These are phyloP conservation scores for Aspergillus neotritici DNA, from an alignment of 2,329 filamentous ascomycete genomes.

Conservation along the genomic window DNA sequence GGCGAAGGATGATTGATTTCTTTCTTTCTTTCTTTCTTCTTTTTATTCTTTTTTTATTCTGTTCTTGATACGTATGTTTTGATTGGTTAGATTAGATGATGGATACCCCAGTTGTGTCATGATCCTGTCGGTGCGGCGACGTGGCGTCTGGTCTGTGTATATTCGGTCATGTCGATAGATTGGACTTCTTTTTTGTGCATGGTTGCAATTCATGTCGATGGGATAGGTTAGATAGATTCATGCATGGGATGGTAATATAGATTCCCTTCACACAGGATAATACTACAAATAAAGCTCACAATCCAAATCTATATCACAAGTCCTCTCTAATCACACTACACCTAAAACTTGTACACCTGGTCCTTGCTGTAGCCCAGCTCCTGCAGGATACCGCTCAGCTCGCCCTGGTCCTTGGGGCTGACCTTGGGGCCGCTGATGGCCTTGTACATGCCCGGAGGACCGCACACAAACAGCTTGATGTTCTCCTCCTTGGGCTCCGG, in stretches of 20 bases:
- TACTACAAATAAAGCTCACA: too few species aligned
- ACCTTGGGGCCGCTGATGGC: slow-evolving; percentile 84
- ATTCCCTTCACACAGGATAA: too few species aligned
- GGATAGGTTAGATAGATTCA: neutral
- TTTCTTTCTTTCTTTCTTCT: too few species aligned
- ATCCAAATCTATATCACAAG: too few species aligned
- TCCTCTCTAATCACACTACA: neutral
- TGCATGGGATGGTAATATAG: neutral
- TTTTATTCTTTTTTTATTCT: too few species aligned
- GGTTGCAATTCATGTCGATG: neutral
- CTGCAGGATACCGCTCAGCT: slow-evolving; percentile 73
- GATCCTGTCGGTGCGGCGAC: too few species aligned
- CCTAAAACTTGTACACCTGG: slow-evolving; percentile 92
- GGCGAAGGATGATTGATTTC: slow-evolving; percentile 15
- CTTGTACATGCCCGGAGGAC: slow-evolving; percentile 89
- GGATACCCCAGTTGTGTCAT: too few species aligned
- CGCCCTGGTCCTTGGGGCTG: slow-evolving; percentile 89
- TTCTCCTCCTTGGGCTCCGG: slow-evolving; percentile 88
- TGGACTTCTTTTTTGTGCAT: neutral
- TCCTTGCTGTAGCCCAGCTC: slow-evolving; percentile 80
- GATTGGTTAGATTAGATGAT: neutral
- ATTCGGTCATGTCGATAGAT: neutral
- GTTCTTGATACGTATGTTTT: too few species aligned
- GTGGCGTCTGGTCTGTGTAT: too few species aligned
- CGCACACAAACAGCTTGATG: slow-evolving; percentile 95